These are phyloP conservation scores for Metroxylon sagu DNA, from an alignment of 176 grass and related monocot genomes.

Conservation along the genomic window DNA sequence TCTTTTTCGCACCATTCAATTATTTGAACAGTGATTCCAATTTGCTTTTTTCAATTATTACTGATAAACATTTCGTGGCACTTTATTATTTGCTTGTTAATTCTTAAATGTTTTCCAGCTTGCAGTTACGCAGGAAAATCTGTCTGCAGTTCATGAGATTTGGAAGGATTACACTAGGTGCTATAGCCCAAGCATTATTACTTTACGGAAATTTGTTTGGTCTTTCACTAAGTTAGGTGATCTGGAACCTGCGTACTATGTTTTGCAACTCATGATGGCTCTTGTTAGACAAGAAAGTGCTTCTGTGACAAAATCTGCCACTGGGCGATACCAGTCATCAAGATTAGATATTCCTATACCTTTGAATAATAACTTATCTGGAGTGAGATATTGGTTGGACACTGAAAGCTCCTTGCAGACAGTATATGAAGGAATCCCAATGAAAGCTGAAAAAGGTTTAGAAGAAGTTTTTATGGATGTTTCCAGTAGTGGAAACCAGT, in stretches of 20 bases:
- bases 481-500: background rate
- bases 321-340: constrained; percentile 35
- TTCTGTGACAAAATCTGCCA: constrained; percentile 40
- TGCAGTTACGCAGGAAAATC: constrained; percentile 63
- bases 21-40: constrained; percentile 5
- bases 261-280: constrained; percentile 55
- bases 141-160: constrained; percentile 62
- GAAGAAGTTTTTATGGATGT: constrained; percentile 1
- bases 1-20: too few species aligned
- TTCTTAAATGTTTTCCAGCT: constrained; percentile 40
- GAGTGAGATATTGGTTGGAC: constrained; percentile 26
- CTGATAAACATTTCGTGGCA: background rate
- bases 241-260: constrained; percentile 53
- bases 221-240: constrained; percentile 56
- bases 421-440: constrained; percentile 21
- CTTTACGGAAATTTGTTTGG: constrained; percentile 59
- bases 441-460: background rate
- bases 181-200: constrained; percentile 77
- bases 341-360: constrained; percentile 84
- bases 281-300: constrained; percentile 31
- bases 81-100: constrained; percentile 25
- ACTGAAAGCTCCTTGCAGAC: constrained; percentile 7
- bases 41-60: constrained; percentile 15
- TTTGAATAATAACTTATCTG: constrained; percentile 31
- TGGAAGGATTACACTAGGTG: constrained; percentile 80